Evolutionary conservation across 2,329 filamentous ascomycete genomes (phyloP).

Genomic region (Ramularia collo-cygni): DNA sequence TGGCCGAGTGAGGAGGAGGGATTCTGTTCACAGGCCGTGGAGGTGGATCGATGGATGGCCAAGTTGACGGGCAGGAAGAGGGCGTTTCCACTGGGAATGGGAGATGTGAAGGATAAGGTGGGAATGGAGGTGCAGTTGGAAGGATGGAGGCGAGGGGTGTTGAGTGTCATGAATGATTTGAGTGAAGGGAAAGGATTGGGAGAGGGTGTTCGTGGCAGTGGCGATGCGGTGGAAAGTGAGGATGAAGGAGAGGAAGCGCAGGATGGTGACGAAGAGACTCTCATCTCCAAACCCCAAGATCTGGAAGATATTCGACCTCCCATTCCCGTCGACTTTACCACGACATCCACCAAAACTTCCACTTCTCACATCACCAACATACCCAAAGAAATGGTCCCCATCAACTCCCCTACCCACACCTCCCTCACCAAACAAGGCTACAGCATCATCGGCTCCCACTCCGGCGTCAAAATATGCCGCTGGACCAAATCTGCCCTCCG

Average conservation of each 20-base stretch:
- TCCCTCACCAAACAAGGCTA: conserved; percentile 95
- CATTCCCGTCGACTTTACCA: conserved; percentile 81
- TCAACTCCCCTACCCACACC: conserved; percentile 77
- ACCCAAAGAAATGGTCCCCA: conserved; percentile 90
- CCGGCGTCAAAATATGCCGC: conserved; percentile 93
- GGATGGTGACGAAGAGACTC: conserved; percentile 38
- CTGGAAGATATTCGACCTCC: conserved; percentile 68
- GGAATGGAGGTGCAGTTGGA: conserved; percentile 53
- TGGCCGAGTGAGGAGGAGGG: conserved; percentile 89
- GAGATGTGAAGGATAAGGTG: conserved; percentile 65
- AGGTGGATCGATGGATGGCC: conserved; percentile 96
- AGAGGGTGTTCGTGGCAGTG: conserved; percentile 69
- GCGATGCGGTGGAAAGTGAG: conserved; percentile 77
- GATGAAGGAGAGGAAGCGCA: conserved; percentile 62
- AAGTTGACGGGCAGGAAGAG: conserved; percentile 79
- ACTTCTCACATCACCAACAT: conserved; percentile 33
- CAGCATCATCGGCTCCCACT: conserved; percentile 89
- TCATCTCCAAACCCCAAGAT: conserved; percentile 46
- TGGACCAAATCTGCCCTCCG: conserved; percentile 97
- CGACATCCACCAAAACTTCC: conserved; percentile 45
- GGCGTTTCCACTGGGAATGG: conserved; percentile 82
- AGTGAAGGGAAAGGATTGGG: conserved; percentile 48
- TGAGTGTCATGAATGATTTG: conserved; percentile 61
- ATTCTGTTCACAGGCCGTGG: conserved; percentile 86
- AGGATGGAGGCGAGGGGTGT: conserved; percentile 73